These are phyloP conservation scores for Wickerhamiella kurtzmanii DNA, from an alignment of 805 yeast species.

Conservation along the genomic window DNA sequence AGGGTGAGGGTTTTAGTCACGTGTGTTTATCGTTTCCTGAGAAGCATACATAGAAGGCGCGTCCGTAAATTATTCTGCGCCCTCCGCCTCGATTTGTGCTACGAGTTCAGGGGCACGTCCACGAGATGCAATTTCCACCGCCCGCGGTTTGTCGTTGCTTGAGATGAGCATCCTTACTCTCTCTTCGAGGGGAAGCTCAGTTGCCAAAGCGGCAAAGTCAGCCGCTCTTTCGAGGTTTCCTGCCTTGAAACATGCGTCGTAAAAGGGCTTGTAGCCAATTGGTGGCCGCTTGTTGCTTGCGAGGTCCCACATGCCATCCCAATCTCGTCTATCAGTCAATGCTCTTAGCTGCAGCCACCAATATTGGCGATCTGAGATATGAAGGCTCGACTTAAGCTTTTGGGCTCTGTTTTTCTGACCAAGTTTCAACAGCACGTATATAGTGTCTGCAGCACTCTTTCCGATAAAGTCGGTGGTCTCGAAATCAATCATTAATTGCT, in stretches of 20 bases:
- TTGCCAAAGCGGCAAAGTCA: constrained; percentile 42
- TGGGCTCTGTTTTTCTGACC: constrained; percentile 39
- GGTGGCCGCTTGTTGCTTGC: constrained; percentile 42
- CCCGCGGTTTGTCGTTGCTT: background rate
- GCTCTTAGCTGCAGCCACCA: constrained; percentile 41
- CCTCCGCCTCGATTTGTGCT: constrained; percentile 15
- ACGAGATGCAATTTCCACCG: constrained; percentile 1
- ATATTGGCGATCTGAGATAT: constrained; percentile 42
- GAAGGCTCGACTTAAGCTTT: constrained; percentile 39
- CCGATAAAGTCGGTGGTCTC: constrained; percentile 29
- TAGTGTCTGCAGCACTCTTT: constrained; percentile 36
- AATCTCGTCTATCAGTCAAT: constrained; percentile 35
- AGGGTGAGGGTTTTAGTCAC: background rate
- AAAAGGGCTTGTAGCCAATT: constrained; percentile 59
- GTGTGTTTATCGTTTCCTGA: background rate
- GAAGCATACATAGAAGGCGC: too few relatives aligned
- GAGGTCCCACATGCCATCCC: constrained; percentile 43
- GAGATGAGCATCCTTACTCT: constrained; percentile 33
- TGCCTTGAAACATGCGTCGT: constrained; percentile 36
- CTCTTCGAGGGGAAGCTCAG: constrained; percentile 32
- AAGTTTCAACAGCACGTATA: constrained; percentile 33
- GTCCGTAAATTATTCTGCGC: background rate
- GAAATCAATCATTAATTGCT: constrained; percentile 31
- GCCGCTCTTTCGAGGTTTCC: constrained; percentile 51
- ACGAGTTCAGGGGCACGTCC: constrained; percentile 24